A percentile compares a stretch with the other conserved stretches of the same genome.
phyloP scores from a whole-genome alignment of 169 alveolate genomes.

The Plasmodium adleri region DNA sequence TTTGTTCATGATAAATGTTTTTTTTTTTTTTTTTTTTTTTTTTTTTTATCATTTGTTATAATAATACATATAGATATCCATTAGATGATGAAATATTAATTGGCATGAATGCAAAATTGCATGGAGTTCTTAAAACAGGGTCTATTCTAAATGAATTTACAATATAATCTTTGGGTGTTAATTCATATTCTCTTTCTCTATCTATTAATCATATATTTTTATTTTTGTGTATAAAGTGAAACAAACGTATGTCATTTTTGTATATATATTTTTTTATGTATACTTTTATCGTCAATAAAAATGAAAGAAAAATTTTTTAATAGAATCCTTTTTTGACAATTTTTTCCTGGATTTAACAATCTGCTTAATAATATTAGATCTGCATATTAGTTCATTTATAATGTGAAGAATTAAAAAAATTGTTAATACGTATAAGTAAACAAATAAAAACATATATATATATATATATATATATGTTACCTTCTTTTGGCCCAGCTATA shows the following conservation, averaged over 20 bases:
- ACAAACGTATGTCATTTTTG: conserved; percentile 1
- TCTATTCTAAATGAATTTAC: conserved; percentile 54
- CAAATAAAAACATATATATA: conserved; percentile 3
- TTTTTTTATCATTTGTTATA: neutral
- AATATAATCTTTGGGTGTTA: conserved; percentile 69
- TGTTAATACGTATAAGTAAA: neutral
- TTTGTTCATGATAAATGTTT: neutral
- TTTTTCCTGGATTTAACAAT: conserved; percentile 36
- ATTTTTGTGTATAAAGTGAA: neutral
- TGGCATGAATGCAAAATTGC: conserved; percentile 77
- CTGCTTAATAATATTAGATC: conserved; percentile 64
- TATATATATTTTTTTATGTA: neutral
- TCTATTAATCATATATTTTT: conserved; percentile 7
- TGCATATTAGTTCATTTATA: conserved; percentile 8
- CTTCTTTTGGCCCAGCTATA: conserved; percentile 73
- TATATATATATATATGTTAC: neutral
- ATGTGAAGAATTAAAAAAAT: neutral
- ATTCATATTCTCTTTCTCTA: conserved; percentile 53
- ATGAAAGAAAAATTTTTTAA: conserved; percentile 70
- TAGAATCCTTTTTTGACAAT: conserved; percentile 20
- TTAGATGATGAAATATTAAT: conserved; percentile 63
- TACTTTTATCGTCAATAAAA: conserved; percentile 57
- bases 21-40: neutral
- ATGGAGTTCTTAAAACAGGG: conserved; percentile 68
- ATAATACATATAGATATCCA: conserved; percentile 73